A percentile compares a stretch with the other conserved stretches of the same genome.
Conservation (phyloP, 495 filamentous ascomycete species). For the Mycothermus thermophilus region DNA sequence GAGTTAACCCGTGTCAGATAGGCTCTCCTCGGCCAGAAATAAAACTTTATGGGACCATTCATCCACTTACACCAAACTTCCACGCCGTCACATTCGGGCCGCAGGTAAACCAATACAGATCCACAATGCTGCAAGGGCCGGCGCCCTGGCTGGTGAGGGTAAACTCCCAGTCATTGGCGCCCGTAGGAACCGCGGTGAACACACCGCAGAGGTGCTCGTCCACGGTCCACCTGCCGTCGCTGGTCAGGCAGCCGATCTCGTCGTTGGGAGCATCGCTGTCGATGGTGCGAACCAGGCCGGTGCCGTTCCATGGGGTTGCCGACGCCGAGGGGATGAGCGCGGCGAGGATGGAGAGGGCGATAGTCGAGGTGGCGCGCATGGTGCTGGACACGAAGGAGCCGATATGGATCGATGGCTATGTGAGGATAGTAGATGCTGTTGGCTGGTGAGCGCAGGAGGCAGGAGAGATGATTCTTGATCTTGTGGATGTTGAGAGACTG, state of each 20-base stretch:
- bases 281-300: conserved; percentile 9
- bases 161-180: background rate
- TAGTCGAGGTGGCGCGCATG: no score
- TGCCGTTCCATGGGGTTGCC: background rate
- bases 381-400: no score
- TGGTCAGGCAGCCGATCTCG: conserved; percentile 9
- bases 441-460: no score
- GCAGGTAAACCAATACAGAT: conserved; percentile 1
- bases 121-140: conserved; percentile 2
- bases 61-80: conserved; percentile 7
- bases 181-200: background rate
- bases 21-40: background rate
- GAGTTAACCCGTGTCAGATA: background rate
- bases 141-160: background rate
- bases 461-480: no score
- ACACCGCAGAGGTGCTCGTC: conserved; percentile 5
- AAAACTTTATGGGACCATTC: background rate
- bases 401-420: no score
- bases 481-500: no score
- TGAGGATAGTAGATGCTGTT: no score
- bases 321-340: background rate
- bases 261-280: conserved; percentile 1
- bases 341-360: no score
- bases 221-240: conserved; percentile 6
- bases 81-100: background rate